Conservation (phyloP, 768 basidiomycete species). For the Scleroderma bovista region DNA sequence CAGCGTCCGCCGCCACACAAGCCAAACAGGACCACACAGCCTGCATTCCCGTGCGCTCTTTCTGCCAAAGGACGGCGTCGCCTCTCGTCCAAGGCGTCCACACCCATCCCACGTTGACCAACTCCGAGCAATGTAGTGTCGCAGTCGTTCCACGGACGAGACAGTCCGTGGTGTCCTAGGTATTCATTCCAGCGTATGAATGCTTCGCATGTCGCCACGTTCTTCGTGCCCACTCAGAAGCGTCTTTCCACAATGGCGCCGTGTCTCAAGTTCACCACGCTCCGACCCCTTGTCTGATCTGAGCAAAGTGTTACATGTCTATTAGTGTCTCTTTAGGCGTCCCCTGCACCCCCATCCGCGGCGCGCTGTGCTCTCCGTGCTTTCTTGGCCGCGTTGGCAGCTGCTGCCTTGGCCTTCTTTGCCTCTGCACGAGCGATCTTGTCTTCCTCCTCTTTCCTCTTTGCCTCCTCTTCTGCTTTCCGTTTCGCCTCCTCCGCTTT, state of each 20-base stretch:
- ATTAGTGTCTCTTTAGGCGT: background rate
- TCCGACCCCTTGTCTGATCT: no score
- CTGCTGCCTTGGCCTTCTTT: constrained; percentile 80
- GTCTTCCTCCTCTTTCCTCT: constrained; percentile 79
- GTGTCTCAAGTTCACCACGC: no score
- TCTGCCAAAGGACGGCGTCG: constrained; percentile 24
- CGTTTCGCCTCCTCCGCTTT: constrained; percentile 52
- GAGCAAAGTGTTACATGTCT: background rate
- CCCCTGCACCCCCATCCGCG: constrained; percentile 31
- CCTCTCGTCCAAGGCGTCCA: no score
- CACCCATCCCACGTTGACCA: no score
- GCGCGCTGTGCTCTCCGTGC: constrained; percentile 63
- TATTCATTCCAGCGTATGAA: no score
- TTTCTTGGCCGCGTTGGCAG: constrained; percentile 90
- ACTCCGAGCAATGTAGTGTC: no score
- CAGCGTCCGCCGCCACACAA: constrained; percentile 19
- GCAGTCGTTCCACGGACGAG: no score
- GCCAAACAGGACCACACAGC: constrained; percentile 18
- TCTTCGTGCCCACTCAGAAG: no score
- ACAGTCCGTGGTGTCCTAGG: no score
- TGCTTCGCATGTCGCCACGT: no score
- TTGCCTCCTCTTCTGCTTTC: constrained; percentile 67
- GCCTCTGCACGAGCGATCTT: constrained; percentile 68
- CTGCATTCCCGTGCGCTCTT: constrained; percentile 20
- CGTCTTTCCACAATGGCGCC: no score